Evolutionary conservation across 2,329 filamentous ascomycete species (phyloP).

Genomic region (Sporothrix brasiliensis): DNA sequence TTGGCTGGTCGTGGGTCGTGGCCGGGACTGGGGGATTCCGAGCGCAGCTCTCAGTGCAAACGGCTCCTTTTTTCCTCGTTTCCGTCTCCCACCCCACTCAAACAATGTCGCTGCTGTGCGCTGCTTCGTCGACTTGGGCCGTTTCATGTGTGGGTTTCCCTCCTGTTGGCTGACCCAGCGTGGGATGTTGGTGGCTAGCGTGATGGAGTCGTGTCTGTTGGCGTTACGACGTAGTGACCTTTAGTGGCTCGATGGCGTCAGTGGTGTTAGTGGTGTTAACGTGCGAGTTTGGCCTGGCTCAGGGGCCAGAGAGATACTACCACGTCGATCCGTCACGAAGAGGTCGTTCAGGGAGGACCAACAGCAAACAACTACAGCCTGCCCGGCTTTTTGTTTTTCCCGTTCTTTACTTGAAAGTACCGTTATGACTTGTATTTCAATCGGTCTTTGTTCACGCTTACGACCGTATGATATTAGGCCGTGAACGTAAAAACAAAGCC

Average conservation of each 20-base stretch:
- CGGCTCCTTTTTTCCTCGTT: background rate
- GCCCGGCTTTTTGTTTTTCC: background rate
- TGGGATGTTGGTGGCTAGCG: constrained; percentile 10
- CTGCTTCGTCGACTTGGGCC: background rate
- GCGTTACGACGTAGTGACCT: background rate
- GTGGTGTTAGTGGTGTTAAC: too few relatives aligned
- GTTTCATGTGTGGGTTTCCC: constrained; percentile 18
- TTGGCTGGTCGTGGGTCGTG: constrained; percentile 8
- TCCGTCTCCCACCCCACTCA: background rate
- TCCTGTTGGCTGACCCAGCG: background rate
- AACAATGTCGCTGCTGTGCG: background rate
- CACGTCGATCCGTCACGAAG: constrained; percentile 4
- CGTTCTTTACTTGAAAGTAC: background rate
- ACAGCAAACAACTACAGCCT: background rate
- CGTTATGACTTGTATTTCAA: background rate
- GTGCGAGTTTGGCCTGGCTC: background rate
- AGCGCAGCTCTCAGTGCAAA: background rate
- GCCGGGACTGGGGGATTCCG: constrained; percentile 16
- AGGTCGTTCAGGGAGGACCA: background rate
- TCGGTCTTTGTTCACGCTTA: background rate
- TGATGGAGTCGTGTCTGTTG: background rate
- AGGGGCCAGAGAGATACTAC: background rate
- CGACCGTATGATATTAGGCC: background rate
- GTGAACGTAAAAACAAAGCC: background rate
- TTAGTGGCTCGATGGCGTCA: too few relatives aligned